Conservation (phyloP, 805 yeast genomes). For the Cyberlindnera americana region DNA sequence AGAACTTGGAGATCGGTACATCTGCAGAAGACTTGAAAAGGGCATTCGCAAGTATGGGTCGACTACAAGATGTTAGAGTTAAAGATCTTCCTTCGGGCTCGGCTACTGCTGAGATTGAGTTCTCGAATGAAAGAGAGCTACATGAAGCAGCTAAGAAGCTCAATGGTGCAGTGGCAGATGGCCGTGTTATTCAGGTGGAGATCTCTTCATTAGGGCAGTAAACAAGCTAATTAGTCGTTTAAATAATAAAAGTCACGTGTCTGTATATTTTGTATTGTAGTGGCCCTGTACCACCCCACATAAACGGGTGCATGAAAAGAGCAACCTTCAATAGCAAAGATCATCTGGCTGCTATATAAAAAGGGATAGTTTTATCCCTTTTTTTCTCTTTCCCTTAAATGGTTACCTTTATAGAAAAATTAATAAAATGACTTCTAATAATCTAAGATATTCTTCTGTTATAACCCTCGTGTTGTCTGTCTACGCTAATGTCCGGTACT, state of each 20-base stretch:
- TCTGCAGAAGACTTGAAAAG: slow-evolving; percentile 27
- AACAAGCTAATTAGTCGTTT: background rate
- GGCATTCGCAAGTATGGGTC: slow-evolving; percentile 26
- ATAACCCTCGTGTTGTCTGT: slow-evolving; percentile 53
- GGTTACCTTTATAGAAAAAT: no score
- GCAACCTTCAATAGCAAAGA: no score
- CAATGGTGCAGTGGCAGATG: slow-evolving; percentile 47
- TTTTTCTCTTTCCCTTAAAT: no score
- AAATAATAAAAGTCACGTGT: background rate
- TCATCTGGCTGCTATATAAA: no score
- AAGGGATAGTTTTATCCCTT: no score
- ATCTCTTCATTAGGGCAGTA: no score
- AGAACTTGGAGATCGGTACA: slow-evolving; percentile 31
- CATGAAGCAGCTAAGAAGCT: slow-evolving; percentile 31
- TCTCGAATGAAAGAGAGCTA: slow-evolving; percentile 30
- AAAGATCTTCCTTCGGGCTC: slow-evolving; percentile 38
- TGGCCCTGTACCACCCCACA: no score
- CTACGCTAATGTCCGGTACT: slow-evolving; percentile 52
- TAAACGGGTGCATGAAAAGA: no score
- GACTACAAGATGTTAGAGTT: slow-evolving; percentile 23
- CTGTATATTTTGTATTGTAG: no score
- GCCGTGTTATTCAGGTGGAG: slow-evolving; percentile 35
- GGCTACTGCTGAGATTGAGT: slow-evolving; percentile 35
- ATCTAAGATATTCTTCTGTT: slow-evolving; percentile 44
- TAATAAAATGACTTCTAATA: slow-evolving; percentile 4